phyloP scores from a whole-genome alignment of 768 basidiomycete species.

The Tulasnella sp. region DNA sequence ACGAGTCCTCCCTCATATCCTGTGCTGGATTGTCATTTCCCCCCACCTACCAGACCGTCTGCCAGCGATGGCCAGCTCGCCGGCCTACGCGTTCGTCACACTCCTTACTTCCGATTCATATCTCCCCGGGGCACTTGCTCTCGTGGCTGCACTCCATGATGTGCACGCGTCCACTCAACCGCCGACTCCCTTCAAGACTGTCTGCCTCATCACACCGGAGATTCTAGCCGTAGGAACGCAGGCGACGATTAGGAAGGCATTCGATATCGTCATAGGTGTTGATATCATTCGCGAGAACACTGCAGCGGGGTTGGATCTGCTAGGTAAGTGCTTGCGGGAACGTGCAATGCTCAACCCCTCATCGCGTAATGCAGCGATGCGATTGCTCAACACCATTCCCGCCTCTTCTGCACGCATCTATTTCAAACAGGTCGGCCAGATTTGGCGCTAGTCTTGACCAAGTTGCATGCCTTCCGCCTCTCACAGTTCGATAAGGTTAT shows the following conservation, averaged over 20 bases:
- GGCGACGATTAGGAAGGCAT: conserved; percentile 67
- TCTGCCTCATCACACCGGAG: conserved; percentile 91
- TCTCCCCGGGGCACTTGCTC: conserved; percentile 82
- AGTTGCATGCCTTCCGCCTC: conserved; percentile 91
- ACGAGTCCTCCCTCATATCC: no score
- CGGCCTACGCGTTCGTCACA: conserved; percentile 63
- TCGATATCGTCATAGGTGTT: conserved; percentile 81
- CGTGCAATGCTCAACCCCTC: no score
- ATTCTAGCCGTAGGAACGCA: conserved; percentile 76
- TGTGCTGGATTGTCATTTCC: no score
- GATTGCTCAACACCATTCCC: neutral
- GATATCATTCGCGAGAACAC: conserved; percentile 72
- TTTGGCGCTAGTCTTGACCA: conserved; percentile 87
- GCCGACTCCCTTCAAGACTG: conserved; percentile 51
- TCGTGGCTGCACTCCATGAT: conserved; percentile 76
- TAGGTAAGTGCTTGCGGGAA: conserved; percentile 49
- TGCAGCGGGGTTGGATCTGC: conserved; percentile 54
- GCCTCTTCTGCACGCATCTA: neutral
- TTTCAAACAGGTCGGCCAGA: conserved; percentile 78
- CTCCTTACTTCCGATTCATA: conserved; percentile 88
- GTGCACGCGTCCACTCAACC: conserved; percentile 47
- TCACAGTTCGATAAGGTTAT: conserved; percentile 76
- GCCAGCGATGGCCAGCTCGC: conserved; percentile 9
- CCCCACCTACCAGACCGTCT: no score
- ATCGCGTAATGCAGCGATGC: neutral